Percentiles rank a stretch among this genome's conserved stretches.
Conservation (phyloP, 768 basidiomycete species). For the Tremella fuciformis region DNA sequence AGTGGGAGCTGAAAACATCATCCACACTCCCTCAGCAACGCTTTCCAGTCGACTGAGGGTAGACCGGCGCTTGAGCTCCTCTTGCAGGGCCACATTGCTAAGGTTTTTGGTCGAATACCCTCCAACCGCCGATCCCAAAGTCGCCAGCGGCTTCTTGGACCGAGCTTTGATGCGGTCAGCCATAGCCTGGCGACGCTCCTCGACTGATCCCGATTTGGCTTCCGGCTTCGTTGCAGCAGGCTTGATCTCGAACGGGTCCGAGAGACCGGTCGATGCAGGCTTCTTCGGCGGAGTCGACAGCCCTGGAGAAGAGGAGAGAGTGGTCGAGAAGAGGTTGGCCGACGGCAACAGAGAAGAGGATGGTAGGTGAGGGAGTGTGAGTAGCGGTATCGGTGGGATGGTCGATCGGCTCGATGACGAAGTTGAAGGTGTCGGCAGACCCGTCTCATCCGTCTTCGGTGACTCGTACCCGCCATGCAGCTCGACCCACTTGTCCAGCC, state of each 20-base stretch:
- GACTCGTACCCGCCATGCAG: conserved; percentile 40
- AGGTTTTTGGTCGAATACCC: conserved; percentile 4
- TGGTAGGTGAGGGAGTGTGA: conserved; percentile 40
- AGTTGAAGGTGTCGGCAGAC: conserved; percentile 38
- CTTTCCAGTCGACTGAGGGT: conserved; percentile 50
- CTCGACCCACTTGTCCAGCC: conserved; percentile 45
- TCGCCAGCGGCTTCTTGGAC: conserved; percentile 24
- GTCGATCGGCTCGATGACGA: conserved; percentile 22
- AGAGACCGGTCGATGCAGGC: conserved; percentile 24
- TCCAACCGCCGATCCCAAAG: conserved; percentile 30
- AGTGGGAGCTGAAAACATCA: conserved; percentile 47
- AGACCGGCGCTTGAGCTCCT: conserved; percentile 49
- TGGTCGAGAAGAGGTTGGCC: conserved; percentile 30
- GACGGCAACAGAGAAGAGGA: conserved; percentile 31
- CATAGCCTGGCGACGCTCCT: conserved; percentile 45
- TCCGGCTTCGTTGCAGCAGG: not conserved
- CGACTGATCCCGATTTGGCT: conserved; percentile 33
- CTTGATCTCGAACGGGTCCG: conserved; percentile 36
- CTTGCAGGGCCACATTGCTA: conserved; percentile 21
- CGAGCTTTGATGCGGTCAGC: conserved; percentile 50
- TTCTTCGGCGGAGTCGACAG: conserved; percentile 18
- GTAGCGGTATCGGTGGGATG: conserved; percentile 41
- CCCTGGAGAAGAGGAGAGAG: conserved; percentile 10
- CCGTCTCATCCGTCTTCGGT: conserved; percentile 10
- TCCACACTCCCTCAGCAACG: conserved; percentile 52